These are phyloP conservation scores for Bipolaris victoriae DNA, from an alignment of 2,329 filamentous ascomycete genomes.

Conservation along the genomic window DNA sequence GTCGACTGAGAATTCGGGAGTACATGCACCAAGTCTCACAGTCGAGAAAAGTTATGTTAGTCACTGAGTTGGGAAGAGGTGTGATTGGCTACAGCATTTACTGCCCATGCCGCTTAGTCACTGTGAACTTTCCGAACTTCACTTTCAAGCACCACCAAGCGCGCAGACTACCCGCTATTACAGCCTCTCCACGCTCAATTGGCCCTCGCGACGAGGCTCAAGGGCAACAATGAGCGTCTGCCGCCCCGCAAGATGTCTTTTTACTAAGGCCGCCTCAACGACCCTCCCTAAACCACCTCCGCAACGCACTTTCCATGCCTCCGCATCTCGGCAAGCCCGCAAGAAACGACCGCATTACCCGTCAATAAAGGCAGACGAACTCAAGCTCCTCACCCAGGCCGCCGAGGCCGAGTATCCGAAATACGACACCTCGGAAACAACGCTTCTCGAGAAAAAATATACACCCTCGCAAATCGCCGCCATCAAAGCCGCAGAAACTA, in stretches of 20 bases:
- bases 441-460: conserved; percentile 68
- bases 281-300: conserved; percentile 40
- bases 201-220: conserved; percentile 20
- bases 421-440: conserved; percentile 62
- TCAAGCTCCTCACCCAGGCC: conserved; percentile 41
- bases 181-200: conserved; percentile 27
- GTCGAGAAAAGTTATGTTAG: conserved; percentile 32
- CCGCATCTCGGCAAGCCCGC: conserved; percentile 45
- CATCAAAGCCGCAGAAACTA: conserved; percentile 78
- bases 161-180: conserved; percentile 14
- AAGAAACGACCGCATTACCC: conserved; percentile 50
- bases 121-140: conserved; percentile 32
- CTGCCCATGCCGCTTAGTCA: conserved; percentile 27
- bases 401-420: conserved; percentile 58
- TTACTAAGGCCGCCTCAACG: conserved; percentile 38
- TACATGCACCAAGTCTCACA: conserved; percentile 29
- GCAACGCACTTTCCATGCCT: conserved; percentile 52
- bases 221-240: conserved; percentile 51
- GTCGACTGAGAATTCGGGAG: conserved; percentile 28
- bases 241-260: conserved; percentile 52
- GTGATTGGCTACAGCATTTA: conserved; percentile 33
- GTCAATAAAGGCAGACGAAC: conserved; percentile 53
- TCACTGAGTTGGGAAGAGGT: conserved; percentile 29
- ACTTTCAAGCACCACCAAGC: conserved; percentile 21
- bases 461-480: conserved; percentile 81